These are phyloP conservation scores for Lotus japonicus DNA, from an alignment of 306 rosid genomes.

Conservation along the genomic window DNA sequence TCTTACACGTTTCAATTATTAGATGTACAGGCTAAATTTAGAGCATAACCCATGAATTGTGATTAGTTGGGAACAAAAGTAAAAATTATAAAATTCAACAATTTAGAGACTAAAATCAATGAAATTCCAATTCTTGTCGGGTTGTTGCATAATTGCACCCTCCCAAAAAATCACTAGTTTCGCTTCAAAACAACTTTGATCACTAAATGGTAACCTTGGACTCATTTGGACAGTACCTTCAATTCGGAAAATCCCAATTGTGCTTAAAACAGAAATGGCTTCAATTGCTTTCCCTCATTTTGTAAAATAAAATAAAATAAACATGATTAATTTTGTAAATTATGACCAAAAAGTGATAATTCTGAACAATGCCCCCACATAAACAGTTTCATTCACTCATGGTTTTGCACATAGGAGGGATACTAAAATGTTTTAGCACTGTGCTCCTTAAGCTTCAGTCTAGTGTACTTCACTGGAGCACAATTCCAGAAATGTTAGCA, in stretches of 20 bases:
- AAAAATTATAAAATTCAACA: conserved; percentile 12
- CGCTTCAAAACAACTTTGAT: neutral
- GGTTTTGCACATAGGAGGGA: neutral
- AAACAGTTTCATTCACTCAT: neutral
- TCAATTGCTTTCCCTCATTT: neutral
- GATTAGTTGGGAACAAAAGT: neutral
- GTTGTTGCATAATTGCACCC: conserved; percentile 1
- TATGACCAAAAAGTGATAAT: neutral
- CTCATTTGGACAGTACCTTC: too few relatives aligned
- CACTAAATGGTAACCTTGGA: neutral
- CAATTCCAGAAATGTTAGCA: neutral
- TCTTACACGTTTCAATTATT: neutral
- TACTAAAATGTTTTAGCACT: neutral
- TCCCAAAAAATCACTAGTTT: neutral
- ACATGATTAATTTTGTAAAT: neutral
- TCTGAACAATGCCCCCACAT: neutral
- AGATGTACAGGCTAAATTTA: too few relatives aligned
- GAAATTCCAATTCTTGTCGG: neutral
- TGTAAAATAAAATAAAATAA: neutral
- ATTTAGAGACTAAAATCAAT: conserved; percentile 3
- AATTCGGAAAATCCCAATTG: neutral
- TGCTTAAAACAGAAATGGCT: conserved; percentile 3
- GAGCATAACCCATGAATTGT: neutral
- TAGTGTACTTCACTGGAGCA: neutral
- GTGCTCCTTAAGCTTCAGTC: neutral